Evolutionary conservation across 2,329 filamentous ascomycete genomes (phyloP).

Genomic region (Phaeosphaeria sp.): DNA sequence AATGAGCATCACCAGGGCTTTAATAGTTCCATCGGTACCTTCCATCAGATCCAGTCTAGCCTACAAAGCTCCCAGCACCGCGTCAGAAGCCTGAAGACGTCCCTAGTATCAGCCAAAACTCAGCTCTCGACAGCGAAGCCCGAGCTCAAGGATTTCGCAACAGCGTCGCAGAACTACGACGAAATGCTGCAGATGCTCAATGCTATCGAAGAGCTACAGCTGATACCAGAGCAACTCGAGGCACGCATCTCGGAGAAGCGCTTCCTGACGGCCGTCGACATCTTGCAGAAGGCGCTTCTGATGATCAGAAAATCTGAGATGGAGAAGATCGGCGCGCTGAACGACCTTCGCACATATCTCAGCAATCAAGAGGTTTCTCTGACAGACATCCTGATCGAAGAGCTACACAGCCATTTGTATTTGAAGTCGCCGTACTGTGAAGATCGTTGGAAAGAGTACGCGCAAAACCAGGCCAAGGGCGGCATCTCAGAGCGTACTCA

Average conservation of each 20-base stretch:
- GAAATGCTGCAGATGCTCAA: slow-evolving; percentile 83
- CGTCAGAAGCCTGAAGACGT: slow-evolving; percentile 81
- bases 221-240: slow-evolving; percentile 90
- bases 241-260: slow-evolving; percentile 95
- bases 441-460: slow-evolving; percentile 87
- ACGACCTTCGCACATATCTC: slow-evolving; percentile 85
- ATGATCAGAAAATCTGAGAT: slow-evolving; percentile 86
- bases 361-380: slow-evolving; percentile 90
- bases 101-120: slow-evolving; percentile 78
- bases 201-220: slow-evolving; percentile 85
- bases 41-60: slow-evolving; percentile 96
- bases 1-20: slow-evolving; percentile 98
- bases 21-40: slow-evolving; percentile 98
- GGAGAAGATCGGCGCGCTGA: slow-evolving; percentile 87
- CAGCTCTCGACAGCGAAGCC: slow-evolving; percentile 86
- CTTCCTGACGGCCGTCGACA: slow-evolving; percentile 90
- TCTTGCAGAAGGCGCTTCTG: slow-evolving; percentile 84
- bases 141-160: slow-evolving; percentile 87
- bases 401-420: slow-evolving; percentile 95
- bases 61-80: slow-evolving; percentile 87
- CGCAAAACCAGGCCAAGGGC: slow-evolving; percentile 66
- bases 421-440: slow-evolving; percentile 98
- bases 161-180: slow-evolving; percentile 88
- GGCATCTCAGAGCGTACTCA: slow-evolving; percentile 41
- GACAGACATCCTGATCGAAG: slow-evolving; percentile 95